Evolutionary conservation across 2,329 filamentous ascomycete genomes (phyloP), one percentile per base, ranked within the genome.

Genomic region (Leptographium lundbergii): DNA sequence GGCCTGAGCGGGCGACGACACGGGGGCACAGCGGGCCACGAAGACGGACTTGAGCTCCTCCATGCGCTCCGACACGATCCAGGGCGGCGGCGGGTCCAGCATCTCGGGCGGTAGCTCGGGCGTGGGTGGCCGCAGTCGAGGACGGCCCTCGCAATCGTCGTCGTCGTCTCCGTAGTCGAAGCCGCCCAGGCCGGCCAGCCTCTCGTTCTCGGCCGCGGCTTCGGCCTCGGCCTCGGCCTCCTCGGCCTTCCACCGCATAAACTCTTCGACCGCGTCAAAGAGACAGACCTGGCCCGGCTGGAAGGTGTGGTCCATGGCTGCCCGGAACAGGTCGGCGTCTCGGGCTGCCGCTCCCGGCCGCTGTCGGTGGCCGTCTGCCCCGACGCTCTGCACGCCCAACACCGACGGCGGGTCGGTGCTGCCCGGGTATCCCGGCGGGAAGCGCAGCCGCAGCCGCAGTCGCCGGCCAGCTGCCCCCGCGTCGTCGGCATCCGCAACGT

Each of bases 1-100:
- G 2, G 91, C 92, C 70, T 94, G 81, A 0, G 78, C 75, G 0
- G 88, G 81, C 4, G 86, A 88, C 0, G 78, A 74, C 1, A 95
- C 89, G 2, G 72, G 73, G 0, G 88, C 87, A 42, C 82, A 86
- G 42, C 91, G 85, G 1, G 88, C 94, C 52, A 97, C 67, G 69
- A 99, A 99, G 1, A 89, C 84, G 0, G 91, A 96, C 69, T 90
- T 95, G 69, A 89, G 86, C 71, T 96, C 91, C 0, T 83, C 80
- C 7, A 94, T 73, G 0, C 84, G 78, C 5, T 88, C 84, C 0
- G 90, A 95, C 0, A 91, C 64, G 0, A 78, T 77, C 94, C 94
- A 99, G 0, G 76, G 72, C 2, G 81, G 78, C 22, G 69, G 67
- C 36, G 70, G 66, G n/a, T 62, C 60, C 19, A 61, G 52, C 17